Evolutionary conservation across 495 filamentous ascomycete species (phyloP).

Genomic region (Apodospora peruviana): DNA sequence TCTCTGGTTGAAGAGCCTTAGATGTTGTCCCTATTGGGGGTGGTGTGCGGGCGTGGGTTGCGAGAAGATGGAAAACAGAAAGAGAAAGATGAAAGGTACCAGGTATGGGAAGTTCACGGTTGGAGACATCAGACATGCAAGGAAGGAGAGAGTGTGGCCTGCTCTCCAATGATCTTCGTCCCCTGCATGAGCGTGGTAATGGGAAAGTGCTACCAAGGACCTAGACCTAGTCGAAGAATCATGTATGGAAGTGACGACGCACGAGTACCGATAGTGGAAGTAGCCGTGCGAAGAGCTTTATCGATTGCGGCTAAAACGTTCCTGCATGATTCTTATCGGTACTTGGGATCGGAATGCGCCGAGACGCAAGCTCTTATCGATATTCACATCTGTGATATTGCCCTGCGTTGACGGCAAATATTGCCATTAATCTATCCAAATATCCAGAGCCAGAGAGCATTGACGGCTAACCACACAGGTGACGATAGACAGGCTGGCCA

Average conservation of each 20-base stretch:
- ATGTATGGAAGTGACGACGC: no score
- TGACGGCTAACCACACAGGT: neutral
- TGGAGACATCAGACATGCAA: neutral
- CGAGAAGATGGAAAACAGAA: neutral
- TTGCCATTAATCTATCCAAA: slow-evolving; percentile 15
- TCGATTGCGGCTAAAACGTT: slow-evolving; percentile 10
- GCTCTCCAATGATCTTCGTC: no score
- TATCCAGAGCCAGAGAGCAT: neutral
- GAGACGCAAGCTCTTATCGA: slow-evolving; percentile 3
- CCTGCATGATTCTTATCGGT: slow-evolving; percentile 9
- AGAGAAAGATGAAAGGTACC: neutral
- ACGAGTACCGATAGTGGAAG: no score
- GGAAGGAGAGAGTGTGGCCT: no score
- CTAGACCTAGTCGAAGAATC: no score
- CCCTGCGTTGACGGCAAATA: slow-evolving; percentile 15
- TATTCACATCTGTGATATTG: neutral
- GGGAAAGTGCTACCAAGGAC: no score
- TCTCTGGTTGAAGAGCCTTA: slow-evolving; percentile 10
- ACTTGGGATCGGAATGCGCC: slow-evolving; percentile 3
- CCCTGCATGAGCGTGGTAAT: no score
- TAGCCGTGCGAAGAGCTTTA: neutral
- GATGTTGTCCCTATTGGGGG: neutral
- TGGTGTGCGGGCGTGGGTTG: neutral
- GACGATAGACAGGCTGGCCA: neutral
- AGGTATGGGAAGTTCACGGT: no score